A percentile compares a stretch with the other conserved stretches of the same genome.
These are phyloP conservation scores for Coemansia sp. DNA, from an alignment of 192 early-diverging fungal genomes.

Conservation along the genomic window DNA sequence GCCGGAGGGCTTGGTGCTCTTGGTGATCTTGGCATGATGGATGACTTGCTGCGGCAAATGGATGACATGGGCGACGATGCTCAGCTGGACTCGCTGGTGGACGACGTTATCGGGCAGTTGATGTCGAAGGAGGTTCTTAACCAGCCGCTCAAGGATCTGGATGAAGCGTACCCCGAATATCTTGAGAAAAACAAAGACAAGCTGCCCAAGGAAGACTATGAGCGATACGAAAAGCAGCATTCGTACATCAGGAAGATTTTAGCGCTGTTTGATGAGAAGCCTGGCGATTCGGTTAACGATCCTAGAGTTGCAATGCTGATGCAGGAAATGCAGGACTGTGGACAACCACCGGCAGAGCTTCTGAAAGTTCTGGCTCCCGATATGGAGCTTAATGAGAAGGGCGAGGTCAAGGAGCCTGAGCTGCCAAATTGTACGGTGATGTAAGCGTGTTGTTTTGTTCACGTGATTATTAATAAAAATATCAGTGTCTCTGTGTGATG, in stretches of 20 bases:
- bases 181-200: constrained; percentile 74
- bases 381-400: constrained; percentile 76
- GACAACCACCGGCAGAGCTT: constrained; percentile 91
- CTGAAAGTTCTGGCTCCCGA: constrained; percentile 90
- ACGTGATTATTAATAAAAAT: neutral
- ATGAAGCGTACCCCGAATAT: constrained; percentile 86
- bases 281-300: constrained; percentile 62
- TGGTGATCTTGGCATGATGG: constrained; percentile 74
- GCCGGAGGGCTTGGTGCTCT: constrained; percentile 6
- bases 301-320: constrained; percentile 88
- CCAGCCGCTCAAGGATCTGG: constrained; percentile 94
- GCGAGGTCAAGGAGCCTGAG: constrained; percentile 63
- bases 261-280: constrained; percentile 63
- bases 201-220: constrained; percentile 66
- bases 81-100: constrained; percentile 83
- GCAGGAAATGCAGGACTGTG: constrained; percentile 97
- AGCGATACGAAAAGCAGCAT: constrained; percentile 77
- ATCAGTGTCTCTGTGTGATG: neutral
- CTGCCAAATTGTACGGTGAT: constrained; percentile 35
- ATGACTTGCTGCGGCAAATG: constrained; percentile 81
- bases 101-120: constrained; percentile 85
- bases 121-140: constrained; percentile 92
- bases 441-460: constrained; percentile 3
- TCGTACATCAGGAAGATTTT: constrained; percentile 78
- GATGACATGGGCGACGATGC: constrained; percentile 71